phyloP scores from a whole-genome alignment of 768 basidiomycete genomes.

The Russula sp. region DNA sequence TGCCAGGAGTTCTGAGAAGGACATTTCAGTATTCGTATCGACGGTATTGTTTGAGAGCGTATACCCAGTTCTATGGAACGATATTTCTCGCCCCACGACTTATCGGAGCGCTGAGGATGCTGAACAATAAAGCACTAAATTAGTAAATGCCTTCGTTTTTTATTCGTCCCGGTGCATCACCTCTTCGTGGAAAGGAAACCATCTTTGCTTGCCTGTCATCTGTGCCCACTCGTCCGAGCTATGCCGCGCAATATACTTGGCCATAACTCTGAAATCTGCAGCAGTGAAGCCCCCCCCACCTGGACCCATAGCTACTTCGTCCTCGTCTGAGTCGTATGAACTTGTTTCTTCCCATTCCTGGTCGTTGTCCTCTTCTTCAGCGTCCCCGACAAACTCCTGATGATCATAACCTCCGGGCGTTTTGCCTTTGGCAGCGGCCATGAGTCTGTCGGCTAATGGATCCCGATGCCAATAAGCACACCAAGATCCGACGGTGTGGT shows the following conservation, averaged over 20 bases:
- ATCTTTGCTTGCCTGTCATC: slow-evolving; percentile 42
- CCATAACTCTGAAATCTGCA: slow-evolving; percentile 58
- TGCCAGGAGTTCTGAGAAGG: slow-evolving; percentile 13
- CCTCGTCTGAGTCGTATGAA: slow-evolving; percentile 29
- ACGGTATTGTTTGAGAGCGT: background rate
- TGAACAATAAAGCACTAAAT: background rate
- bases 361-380: slow-evolving; percentile 29
- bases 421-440: slow-evolving; percentile 1
- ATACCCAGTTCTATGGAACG: slow-evolving; percentile 13
- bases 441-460: slow-evolving; percentile 15
- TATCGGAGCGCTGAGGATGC: slow-evolving; percentile 16
- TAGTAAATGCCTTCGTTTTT: background rate
- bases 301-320: slow-evolving; percentile 45
- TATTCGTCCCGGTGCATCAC: slow-evolving; percentile 32
- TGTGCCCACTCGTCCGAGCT: slow-evolving; percentile 40
- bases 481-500: slow-evolving; percentile 20
- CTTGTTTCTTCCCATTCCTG: slow-evolving; percentile 25
- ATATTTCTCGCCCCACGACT: slow-evolving; percentile 9
- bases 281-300: slow-evolving; percentile 45
- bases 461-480: slow-evolving; percentile 10
- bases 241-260: slow-evolving; percentile 46
- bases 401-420: background rate
- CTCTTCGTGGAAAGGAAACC: slow-evolving; percentile 47
- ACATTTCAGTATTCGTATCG: background rate
- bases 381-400: background rate